phyloP scores from a whole-genome alignment of 2,329 filamentous ascomycete genomes.

The Geosmithia morbida region DNA sequence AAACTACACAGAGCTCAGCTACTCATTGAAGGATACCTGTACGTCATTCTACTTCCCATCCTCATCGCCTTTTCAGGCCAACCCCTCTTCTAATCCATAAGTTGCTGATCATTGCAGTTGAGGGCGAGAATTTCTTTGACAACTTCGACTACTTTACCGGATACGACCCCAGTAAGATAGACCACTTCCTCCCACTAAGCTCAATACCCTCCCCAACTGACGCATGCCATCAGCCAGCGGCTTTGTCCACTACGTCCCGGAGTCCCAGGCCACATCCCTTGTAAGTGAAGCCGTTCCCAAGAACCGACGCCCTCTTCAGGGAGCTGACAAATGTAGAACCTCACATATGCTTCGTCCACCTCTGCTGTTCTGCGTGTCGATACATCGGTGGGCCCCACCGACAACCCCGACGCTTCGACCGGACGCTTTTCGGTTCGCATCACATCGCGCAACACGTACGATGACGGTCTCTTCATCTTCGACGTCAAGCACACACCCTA shows the following conservation, averaged over 20 bases:
- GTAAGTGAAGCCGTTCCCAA: slow-evolving; percentile 14
- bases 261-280: slow-evolving; percentile 21
- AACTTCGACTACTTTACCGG: slow-evolving; percentile 37
- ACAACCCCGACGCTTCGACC: slow-evolving; percentile 33
- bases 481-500: slow-evolving; percentile 49
- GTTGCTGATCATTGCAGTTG: slow-evolving; percentile 18
- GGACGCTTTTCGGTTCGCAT: slow-evolving; percentile 51
- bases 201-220: background rate
- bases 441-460: slow-evolving; percentile 43
- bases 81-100: background rate
- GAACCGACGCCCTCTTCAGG: slow-evolving; percentile 1
- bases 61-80: no score
- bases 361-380: slow-evolving; percentile 47
- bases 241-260: slow-evolving; percentile 38
- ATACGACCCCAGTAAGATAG: slow-evolving; percentile 28
- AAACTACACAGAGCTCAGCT: slow-evolving; percentile 29
- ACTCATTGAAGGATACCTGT: slow-evolving; percentile 35
- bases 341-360: slow-evolving; percentile 41
- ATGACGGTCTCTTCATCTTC: slow-evolving; percentile 53
- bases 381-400: slow-evolving; percentile 34
- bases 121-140: slow-evolving; percentile 35
- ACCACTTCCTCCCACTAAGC: background rate
- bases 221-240: slow-evolving; percentile 19
- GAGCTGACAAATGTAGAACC: slow-evolving; percentile 28
- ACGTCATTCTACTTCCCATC: slow-evolving; percentile 7